A percentile compares a stretch with the other conserved stretches of the same genome.
These are phyloP conservation scores for Rhizoclosmatium sp. DNA, from an alignment of 192 early-diverging fungal genomes.

Conservation along the genomic window DNA sequence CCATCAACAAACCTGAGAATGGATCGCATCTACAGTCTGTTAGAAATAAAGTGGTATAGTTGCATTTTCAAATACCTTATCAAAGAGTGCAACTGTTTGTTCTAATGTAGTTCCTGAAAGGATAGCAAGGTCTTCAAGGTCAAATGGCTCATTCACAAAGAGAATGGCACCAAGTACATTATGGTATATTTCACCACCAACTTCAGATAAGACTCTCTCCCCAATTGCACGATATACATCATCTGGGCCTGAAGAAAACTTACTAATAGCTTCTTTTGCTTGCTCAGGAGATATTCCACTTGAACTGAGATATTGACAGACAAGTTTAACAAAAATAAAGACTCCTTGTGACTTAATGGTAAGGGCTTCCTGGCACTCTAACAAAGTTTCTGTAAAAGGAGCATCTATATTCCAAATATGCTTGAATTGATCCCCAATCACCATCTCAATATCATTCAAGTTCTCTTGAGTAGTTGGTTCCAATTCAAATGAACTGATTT, in stretches of 20 bases:
- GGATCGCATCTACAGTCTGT: background rate
- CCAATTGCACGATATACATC: constrained; percentile 1
- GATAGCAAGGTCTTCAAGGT: background rate
- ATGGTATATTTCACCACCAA: background rate
- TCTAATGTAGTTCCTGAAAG: background rate
- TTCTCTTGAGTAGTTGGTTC: constrained; percentile 13
- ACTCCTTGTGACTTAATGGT: constrained; percentile 34
- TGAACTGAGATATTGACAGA: background rate
- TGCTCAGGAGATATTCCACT: background rate
- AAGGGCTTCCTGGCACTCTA: background rate
- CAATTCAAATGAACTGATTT: background rate
- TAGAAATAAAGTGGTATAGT: background rate
- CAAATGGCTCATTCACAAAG: background rate
- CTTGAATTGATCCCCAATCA: background rate
- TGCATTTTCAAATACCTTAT: background rate
- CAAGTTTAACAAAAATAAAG: constrained; percentile 29
- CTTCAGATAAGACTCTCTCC: background rate
- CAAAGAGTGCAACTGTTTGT: background rate
- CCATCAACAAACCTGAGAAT: background rate
- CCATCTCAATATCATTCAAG: constrained; percentile 6
- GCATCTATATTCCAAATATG: background rate
- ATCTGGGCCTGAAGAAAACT: constrained; percentile 10
- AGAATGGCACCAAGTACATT: background rate
- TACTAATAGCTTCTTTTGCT: background rate
- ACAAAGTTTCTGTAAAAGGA: too few species aligned